Conservation (phyloP, 805 yeast genomes). For the Lipomyces orientalis region DNA sequence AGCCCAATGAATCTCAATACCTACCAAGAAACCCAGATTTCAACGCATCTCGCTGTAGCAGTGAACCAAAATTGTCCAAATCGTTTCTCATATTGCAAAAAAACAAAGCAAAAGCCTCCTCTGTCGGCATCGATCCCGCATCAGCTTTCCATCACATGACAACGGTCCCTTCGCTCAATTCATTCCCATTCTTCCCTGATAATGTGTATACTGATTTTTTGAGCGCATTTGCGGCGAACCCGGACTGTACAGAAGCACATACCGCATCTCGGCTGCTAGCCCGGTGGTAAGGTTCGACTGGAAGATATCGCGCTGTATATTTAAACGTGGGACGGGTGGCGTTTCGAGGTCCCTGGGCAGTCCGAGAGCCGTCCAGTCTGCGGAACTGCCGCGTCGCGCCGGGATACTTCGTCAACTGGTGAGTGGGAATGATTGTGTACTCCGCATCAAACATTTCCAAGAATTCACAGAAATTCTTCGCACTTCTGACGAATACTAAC, state of each 20-base stretch:
- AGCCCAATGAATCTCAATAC: neutral
- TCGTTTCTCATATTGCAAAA: neutral
- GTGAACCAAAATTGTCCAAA: neutral
- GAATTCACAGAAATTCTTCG: neutral
- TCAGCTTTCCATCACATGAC: neutral
- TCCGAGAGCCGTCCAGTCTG: neutral
- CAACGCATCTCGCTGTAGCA: neutral
- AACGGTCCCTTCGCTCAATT: neutral
- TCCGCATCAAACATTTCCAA: neutral
- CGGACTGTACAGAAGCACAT: neutral
- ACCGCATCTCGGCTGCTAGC: neutral
- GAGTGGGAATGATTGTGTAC: neutral
- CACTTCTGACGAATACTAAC: neutral
- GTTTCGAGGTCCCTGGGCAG: neutral
- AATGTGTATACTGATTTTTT: no score
- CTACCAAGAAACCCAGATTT: neutral
- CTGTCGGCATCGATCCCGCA: neutral
- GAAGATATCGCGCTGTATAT: neutral
- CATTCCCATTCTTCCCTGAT: neutral
- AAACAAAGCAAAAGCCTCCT: no score
- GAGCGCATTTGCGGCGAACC: neutral
- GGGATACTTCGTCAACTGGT: neutral
- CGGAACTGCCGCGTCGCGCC: neutral
- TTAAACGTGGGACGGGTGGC: neutral
- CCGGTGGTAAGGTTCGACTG: neutral